Evolutionary conservation across 2,329 filamentous ascomycete genomes (phyloP), one percentile per base, ranked within the genome.

Genomic region (Cercospora nicotianae): DNA sequence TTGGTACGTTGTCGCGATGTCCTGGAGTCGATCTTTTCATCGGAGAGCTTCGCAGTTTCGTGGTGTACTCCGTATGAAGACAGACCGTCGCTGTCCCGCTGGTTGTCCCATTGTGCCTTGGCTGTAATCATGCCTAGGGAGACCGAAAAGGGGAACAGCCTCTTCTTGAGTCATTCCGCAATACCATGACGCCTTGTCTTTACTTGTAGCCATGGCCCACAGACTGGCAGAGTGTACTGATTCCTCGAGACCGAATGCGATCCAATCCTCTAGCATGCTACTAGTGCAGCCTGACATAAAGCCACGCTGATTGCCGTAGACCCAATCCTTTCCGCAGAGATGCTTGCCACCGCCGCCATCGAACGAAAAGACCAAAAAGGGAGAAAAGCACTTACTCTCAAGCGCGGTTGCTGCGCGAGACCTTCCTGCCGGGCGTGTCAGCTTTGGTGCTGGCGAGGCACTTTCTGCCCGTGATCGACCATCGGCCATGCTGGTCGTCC

Each of bases 311-410:
- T 48, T 26, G 45, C 18, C 23, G 18, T n/a, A 45, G 13, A 7
- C 5, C 31, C 31, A 7, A 16, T n/a, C 2, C 20, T 20, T 26
- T 26, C 2, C 48, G 28, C 10, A 39, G 31, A 60, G 10, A 42
- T 42, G 7, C 20, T 42, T 23, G 20, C 62, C 51, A 12, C 51
- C 20, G 51, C 51, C 33, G 53, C 62, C 31, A 33, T 45, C 9
- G 33, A 63, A 28, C 3, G 23, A 30, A 23, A 59, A 42, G n/a
- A 36, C 31, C 10, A 31, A 62, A 62, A 7, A 13, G 9, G 33
- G 51, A 53, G 51, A 33, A 20, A 59, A 18, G 13, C 26, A 57
- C 62, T 59, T 59, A 64, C 62, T 45, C 51, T 58, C 51, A 30
- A 45, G 31, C 26, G 53, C 62, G 26, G 33, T 59, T 30, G 48